Conservation (phyloP, 208 protist species). For the Tritrichomonas foetus region DNA sequence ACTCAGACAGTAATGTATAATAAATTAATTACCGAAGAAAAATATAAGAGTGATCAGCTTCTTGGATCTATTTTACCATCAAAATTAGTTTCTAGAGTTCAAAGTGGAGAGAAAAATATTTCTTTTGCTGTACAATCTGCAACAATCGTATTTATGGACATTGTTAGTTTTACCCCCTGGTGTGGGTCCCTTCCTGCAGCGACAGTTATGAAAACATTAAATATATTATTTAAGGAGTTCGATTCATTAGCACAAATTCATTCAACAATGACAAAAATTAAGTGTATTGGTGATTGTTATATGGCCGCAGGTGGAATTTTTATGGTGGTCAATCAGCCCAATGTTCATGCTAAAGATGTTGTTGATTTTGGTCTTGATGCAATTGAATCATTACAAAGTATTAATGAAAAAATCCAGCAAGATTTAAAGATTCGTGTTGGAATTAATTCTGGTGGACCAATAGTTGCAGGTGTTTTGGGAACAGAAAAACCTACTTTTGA, state of each 20-base stretch:
- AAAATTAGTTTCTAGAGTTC: not conserved
- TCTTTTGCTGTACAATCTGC: constrained; percentile 14
- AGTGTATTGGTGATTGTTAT: constrained; percentile 39
- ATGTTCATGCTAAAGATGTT: not conserved
- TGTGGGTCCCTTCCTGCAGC: not conserved
- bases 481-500: constrained; percentile 38
- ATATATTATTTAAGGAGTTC: not conserved
- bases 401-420: not conserved
- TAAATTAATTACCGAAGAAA: not conserved
- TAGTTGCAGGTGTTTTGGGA: constrained; percentile 8
- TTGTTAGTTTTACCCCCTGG: constrained; percentile 25
- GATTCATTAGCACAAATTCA: not conserved
- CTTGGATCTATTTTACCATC: not conserved
- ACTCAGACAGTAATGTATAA: not conserved
- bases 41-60: not conserved
- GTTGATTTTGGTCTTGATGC: not conserved
- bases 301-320: constrained; percentile 35
- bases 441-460: constrained; percentile 13
- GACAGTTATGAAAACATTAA: not conserved
- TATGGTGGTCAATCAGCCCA: not conserved
- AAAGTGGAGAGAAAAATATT: not conserved
- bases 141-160: not conserved
- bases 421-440: not conserved
- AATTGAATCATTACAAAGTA: not conserved
- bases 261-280: not conserved